A percentile compares a stretch with the other conserved stretches of the same genome.
These are phyloP conservation scores for Fusarium nodosum DNA, from an alignment of 2,329 filamentous ascomycete species.

Conservation along the genomic window DNA sequence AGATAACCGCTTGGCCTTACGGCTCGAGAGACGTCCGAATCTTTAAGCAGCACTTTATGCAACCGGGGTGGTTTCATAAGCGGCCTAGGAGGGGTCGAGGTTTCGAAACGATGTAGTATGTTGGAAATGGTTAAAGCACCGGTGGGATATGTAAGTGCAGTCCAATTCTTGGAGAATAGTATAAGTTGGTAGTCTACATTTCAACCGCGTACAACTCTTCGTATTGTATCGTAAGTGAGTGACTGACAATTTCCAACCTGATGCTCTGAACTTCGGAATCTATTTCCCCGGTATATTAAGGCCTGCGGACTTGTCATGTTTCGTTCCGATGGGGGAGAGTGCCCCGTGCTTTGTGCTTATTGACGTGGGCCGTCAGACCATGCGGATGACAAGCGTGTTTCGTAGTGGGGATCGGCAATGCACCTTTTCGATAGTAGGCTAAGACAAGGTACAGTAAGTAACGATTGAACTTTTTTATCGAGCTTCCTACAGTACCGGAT, in stretches of 20 bases:
- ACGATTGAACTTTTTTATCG: not conserved
- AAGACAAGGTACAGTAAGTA: not conserved
- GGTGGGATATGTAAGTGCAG: not conserved
- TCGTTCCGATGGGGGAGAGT: conserved; percentile 39
- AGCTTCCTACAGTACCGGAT: conserved; percentile 29
- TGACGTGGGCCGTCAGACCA: conserved; percentile 41
- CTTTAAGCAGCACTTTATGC: conserved; percentile 22
- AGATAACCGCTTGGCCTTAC: conserved; percentile 41
- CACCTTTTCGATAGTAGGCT: not conserved
- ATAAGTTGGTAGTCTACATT: not conserved
- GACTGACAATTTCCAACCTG: conserved; percentile 20
- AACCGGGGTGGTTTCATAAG: conserved; percentile 11
- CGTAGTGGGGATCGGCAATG: conserved; percentile 38
- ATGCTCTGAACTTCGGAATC: conserved; percentile 34
- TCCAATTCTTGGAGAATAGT: conserved; percentile 2
- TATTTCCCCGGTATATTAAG: conserved; percentile 44
- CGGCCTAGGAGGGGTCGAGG: conserved; percentile 9
- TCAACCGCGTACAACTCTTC: conserved; percentile 6
- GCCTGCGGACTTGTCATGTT: conserved; percentile 38
- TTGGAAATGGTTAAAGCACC: conserved; percentile 34
- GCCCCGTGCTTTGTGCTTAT: conserved; percentile 41
- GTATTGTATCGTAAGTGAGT: conserved; percentile 8
- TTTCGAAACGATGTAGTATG: conserved; percentile 33
- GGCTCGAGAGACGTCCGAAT: conserved; percentile 32
- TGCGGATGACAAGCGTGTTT: conserved; percentile 43